Evolutionary conservation across 2,329 filamentous ascomycete species (phyloP).

Genomic region (Periconia sp.): DNA sequence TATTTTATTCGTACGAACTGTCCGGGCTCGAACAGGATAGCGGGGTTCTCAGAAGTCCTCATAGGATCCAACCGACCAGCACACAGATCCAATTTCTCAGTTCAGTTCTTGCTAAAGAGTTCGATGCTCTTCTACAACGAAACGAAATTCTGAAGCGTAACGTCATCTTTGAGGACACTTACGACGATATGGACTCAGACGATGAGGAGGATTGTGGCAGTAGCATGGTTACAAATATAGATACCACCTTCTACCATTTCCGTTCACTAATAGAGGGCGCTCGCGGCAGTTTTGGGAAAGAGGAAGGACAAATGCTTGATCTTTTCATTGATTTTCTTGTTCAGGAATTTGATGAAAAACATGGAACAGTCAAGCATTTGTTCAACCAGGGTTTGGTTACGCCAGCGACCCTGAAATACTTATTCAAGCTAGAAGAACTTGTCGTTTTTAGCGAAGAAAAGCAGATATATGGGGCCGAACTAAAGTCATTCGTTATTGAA

Average conservation of each 20-base stretch:
- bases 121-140: background rate
- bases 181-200: background rate
- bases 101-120: background rate
- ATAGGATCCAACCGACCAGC: background rate
- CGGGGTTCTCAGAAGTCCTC: background rate
- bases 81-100: conserved; percentile 1
- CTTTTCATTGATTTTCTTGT: background rate
- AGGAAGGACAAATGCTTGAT: background rate
- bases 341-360: background rate
- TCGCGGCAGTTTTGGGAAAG: background rate
- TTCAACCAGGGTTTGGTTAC: background rate
- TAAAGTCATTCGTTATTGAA: background rate
- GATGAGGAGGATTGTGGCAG: background rate
- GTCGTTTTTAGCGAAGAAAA: background rate
- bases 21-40: background rate
- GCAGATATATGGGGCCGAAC: background rate
- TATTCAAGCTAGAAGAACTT: background rate
- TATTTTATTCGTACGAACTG: background rate
- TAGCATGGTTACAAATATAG: background rate
- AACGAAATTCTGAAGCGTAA: background rate
- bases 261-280: background rate
- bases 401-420: background rate
- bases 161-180: background rate
- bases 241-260: conserved; percentile 1
- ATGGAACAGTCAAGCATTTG: background rate